These are phyloP conservation scores for Haplographium delicatum DNA, from an alignment of 495 filamentous ascomycete species.

Conservation along the genomic window DNA sequence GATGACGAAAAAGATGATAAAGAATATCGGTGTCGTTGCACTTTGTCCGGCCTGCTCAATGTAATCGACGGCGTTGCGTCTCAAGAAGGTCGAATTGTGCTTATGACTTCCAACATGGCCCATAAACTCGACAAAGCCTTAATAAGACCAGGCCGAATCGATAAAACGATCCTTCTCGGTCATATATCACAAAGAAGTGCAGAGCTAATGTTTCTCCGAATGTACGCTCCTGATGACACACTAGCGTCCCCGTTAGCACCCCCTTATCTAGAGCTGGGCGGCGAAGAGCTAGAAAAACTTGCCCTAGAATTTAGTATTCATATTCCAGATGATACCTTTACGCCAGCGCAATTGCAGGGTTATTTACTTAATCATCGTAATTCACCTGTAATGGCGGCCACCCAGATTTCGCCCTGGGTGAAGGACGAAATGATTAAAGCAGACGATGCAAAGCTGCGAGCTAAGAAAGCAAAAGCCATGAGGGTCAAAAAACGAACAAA, in stretches of 20 bases:
- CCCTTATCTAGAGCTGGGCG: slow-evolving; percentile 24
- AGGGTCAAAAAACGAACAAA: slow-evolving; percentile 11
- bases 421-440: slow-evolving; percentile 12
- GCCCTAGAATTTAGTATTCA: slow-evolving; percentile 44
- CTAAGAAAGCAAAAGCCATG: slow-evolving; percentile 19
- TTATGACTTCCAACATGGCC: slow-evolving; percentile 71
- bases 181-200: slow-evolving; percentile 38
- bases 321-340: slow-evolving; percentile 51
- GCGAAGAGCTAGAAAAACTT: slow-evolving; percentile 34
- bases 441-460: slow-evolving; percentile 29
- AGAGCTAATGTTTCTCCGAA: slow-evolving; percentile 46
- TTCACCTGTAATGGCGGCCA: slow-evolving; percentile 43
- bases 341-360: slow-evolving; percentile 64
- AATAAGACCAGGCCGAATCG: slow-evolving; percentile 63
- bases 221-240: slow-evolving; percentile 27
- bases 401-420: slow-evolving; percentile 43
- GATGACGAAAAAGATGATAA: slow-evolving; percentile 40
- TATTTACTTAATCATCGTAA: slow-evolving; percentile 54
- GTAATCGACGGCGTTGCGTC: slow-evolving; percentile 69
- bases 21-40: slow-evolving; percentile 28
- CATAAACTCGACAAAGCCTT: slow-evolving; percentile 63
- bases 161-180: slow-evolving; percentile 57
- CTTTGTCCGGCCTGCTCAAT: slow-evolving; percentile 65
- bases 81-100: slow-evolving; percentile 63
- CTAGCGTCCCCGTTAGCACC: slow-evolving; percentile 14